Percentiles rank a stretch among this genome's conserved stretches.
phyloP scores from a whole-genome alignment of 2,329 filamentous ascomycete genomes.

The Trichoderma lentiforme region DNA sequence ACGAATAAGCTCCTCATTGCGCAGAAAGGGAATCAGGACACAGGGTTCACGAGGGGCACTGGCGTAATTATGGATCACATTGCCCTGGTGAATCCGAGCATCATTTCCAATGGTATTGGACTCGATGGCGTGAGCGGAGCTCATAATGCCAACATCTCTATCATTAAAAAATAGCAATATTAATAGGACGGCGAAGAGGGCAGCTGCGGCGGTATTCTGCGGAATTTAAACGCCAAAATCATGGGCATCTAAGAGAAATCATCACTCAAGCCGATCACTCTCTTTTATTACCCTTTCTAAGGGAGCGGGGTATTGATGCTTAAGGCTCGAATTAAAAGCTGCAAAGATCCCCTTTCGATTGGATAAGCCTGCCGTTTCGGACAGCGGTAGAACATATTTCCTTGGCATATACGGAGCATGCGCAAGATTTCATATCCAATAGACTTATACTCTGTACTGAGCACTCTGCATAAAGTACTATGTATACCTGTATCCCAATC shows the following conservation, averaged over 20 bases:
- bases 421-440: neutral
- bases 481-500: no score
- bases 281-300: neutral
- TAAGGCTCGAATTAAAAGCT: neutral
- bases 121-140: neutral
- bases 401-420: neutral
- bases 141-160: neutral
- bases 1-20: constrained; percentile 7
- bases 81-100: neutral
- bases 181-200: no score
- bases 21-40: neutral
- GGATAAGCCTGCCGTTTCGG: neutral
- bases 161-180: no score
- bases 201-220: no score
- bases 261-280: no score
- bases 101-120: neutral
- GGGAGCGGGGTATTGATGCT: neutral
- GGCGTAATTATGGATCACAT: neutral
- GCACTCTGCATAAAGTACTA: no score
- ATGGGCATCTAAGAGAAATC: no score
- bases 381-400: neutral
- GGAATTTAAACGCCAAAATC: no score
- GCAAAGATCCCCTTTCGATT: neutral
- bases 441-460: no score
- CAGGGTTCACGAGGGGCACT: neutral